Evolutionary conservation across 139 green algal species (phyloP).

Genomic region (Ettlia oleoabundans): DNA sequence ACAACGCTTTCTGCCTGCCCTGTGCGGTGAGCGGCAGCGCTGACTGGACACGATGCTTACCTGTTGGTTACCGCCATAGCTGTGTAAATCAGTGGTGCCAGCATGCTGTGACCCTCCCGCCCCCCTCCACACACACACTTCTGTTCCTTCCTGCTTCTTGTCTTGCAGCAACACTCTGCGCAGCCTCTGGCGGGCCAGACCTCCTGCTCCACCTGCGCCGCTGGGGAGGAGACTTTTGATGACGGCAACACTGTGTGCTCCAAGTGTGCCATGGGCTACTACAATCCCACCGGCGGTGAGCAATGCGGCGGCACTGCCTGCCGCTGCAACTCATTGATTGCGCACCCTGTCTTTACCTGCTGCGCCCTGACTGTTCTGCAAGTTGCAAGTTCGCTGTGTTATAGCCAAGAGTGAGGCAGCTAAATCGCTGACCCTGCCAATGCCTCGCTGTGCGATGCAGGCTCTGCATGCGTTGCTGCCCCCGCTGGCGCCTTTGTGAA

Average conservation of each 20-base stretch:
- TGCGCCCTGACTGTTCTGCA: no score
- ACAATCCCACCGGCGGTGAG: neutral
- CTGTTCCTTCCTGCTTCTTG: neutral
- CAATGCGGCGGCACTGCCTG: no score
- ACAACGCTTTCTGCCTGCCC: neutral
- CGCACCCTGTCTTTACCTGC: no score
- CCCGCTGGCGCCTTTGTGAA: neutral
- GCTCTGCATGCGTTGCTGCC: neutral
- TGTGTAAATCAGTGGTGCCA: no score
- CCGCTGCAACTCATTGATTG: neutral
- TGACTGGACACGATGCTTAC: no score
- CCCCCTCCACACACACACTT: no score
- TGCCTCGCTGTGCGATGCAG: neutral
- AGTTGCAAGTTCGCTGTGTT: no score
- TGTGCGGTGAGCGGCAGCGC: neutral
- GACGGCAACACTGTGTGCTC: neutral
- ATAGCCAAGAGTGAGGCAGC: no score
- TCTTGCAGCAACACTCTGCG: neutral
- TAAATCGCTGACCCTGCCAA: no score
- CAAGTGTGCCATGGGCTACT: conserved; percentile 6
- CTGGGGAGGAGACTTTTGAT: neutral
- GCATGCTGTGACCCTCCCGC: neutral
- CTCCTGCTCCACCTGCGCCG: neutral
- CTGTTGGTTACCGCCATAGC: no score
- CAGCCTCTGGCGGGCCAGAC: neutral